Evolutionary conservation across 129 eudicot genomes (phyloP).

Genomic region (Lactuca sativa): DNA sequence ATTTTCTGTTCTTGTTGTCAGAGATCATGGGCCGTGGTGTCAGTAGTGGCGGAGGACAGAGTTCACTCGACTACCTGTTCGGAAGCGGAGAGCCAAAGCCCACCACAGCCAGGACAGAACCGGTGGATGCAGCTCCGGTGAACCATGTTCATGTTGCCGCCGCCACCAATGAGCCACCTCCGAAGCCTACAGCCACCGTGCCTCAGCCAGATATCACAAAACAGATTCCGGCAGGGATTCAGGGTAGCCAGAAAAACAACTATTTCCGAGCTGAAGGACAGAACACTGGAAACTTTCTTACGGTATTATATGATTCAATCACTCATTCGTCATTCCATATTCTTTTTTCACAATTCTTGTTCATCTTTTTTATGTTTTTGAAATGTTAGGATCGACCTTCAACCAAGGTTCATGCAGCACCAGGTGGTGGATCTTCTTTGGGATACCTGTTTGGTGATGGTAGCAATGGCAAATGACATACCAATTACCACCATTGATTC

Average conservation of each 20-base stretch:
- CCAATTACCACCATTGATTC: background rate
- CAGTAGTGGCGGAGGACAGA: conserved; percentile 80
- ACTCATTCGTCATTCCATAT: background rate
- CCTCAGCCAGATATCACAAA: conserved; percentile 42
- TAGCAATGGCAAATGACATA: conserved; percentile 48
- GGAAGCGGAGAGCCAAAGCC: conserved; percentile 64
- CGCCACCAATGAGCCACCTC: conserved; percentile 40
- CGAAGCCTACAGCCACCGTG: conserved; percentile 46
- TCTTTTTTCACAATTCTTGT: background rate
- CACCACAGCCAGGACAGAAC: conserved; percentile 31
- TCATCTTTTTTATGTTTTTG: background rate
- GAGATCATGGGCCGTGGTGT: conserved; percentile 81
- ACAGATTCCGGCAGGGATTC: conserved; percentile 73
- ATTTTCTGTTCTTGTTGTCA: conserved; percentile 2
- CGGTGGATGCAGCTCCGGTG: conserved; percentile 28
- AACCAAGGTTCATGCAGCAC: conserved; percentile 76
- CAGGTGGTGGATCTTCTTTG: conserved; percentile 72
- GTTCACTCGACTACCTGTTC: conserved; percentile 73
- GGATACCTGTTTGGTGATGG: conserved; percentile 67
- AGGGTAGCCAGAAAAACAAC: conserved; percentile 58
- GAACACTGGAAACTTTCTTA: conserved; percentile 73
- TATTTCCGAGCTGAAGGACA: conserved; percentile 74
- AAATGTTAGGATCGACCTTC: conserved; percentile 60
- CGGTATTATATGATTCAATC: conserved; percentile 44
- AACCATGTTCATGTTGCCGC: conserved; percentile 30